Conservation (phyloP, 768 basidiomycete species). For the Mycena latifolia region DNA sequence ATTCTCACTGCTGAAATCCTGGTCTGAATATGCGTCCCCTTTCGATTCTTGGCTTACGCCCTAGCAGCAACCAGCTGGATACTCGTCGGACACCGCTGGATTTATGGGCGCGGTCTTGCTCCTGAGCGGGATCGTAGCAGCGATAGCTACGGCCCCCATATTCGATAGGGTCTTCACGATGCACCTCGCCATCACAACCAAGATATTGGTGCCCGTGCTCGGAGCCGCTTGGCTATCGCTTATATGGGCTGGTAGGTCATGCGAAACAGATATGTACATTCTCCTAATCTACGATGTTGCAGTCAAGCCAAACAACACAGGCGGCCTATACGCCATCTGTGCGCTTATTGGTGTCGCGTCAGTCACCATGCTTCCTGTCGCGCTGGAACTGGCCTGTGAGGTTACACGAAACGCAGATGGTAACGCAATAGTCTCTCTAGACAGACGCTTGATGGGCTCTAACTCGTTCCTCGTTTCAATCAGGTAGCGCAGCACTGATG, state of each 20-base stretch:
- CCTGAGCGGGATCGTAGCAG: constrained; percentile 77
- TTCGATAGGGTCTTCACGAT: constrained; percentile 89
- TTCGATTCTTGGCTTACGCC: constrained; percentile 1
- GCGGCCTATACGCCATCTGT: constrained; percentile 74
- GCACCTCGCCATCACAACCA: constrained; percentile 71
- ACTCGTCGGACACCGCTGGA: constrained; percentile 74
- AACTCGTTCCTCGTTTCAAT: too few species aligned
- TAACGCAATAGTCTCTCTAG: too few species aligned
- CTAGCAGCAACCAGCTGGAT: constrained; percentile 76
- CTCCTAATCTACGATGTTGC: constrained; percentile 23
- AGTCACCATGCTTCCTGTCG: constrained; percentile 80
- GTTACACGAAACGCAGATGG: constrained; percentile 84
- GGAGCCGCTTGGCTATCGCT: constrained; percentile 76
- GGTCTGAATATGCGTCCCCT: constrained; percentile 53
- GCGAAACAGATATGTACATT: background rate
- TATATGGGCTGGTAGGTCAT: constrained; percentile 80
- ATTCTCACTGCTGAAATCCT: constrained; percentile 78
- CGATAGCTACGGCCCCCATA: constrained; percentile 76
- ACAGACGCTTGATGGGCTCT: too few species aligned
- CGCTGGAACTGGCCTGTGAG: constrained; percentile 83
- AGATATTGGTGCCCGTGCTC: constrained; percentile 71
- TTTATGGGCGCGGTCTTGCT: constrained; percentile 77
- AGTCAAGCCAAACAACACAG: constrained; percentile 75
- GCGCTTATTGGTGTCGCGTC: constrained; percentile 75
- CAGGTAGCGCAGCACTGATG: constrained; percentile 78